Conservation (phyloP, 768 basidiomycete species). For the Gymnopilus junonius region DNA sequence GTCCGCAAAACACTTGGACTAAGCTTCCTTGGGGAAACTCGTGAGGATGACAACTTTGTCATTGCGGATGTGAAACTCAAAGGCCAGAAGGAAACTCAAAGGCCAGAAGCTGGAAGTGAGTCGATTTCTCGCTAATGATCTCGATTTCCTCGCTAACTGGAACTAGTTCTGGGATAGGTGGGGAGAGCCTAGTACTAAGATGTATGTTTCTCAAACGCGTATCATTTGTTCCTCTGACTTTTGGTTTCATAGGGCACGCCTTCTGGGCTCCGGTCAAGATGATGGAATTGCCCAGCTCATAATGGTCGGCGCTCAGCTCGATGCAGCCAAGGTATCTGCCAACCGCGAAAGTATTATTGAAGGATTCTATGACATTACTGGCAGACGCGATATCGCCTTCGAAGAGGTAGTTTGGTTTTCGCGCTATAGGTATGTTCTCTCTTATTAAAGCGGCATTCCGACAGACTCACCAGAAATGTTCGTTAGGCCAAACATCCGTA, state of each 20-base stretch:
- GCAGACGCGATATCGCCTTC: constrained; percentile 27
- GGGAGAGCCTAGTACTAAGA: constrained; percentile 36
- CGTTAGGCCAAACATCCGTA: constrained; percentile 24
- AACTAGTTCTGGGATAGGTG: constrained; percentile 49
- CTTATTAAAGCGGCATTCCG: neutral
- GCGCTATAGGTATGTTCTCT: constrained; percentile 26
- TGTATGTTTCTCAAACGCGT: constrained; percentile 29
- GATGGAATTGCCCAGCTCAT: constrained; percentile 12
- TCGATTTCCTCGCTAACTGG: neutral
- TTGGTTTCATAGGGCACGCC: constrained; percentile 1
- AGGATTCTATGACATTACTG: constrained; percentile 28
- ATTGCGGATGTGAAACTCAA: constrained; percentile 46
- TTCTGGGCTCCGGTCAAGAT: constrained; percentile 17
- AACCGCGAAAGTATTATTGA: constrained; percentile 21
- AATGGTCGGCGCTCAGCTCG: constrained; percentile 13
- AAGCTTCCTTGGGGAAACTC: constrained; percentile 44
- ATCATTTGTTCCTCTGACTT: neutral
- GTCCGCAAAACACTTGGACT: constrained; percentile 44
- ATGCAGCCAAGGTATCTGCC: constrained; percentile 6
- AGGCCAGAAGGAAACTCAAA: constrained; percentile 38
- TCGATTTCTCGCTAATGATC: neutral
- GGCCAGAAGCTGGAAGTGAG: constrained; percentile 41
- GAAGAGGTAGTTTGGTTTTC: constrained; percentile 32
- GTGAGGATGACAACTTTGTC: constrained; percentile 35
- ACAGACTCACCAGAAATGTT: neutral